Conservation (phyloP, 345 rosid species). For the Rhodomyrtus tomentosa region DNA sequence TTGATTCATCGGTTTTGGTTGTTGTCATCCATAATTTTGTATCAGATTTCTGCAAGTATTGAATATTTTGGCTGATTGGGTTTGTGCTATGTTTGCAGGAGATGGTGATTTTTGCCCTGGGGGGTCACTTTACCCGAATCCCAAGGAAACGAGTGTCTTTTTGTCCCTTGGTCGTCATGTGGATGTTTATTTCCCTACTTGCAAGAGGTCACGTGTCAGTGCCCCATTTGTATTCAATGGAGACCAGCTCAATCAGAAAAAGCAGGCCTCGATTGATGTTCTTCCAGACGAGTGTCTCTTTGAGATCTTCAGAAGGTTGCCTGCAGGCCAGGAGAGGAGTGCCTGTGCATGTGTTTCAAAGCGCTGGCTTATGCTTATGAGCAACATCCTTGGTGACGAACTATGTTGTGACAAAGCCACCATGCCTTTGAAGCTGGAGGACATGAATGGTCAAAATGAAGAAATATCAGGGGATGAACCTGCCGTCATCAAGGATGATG, state of each 20-base stretch:
- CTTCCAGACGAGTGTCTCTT: slow-evolving; percentile 93
- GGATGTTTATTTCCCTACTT: slow-evolving; percentile 57
- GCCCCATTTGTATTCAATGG: slow-evolving; percentile 55
- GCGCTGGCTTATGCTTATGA: slow-evolving; percentile 75
- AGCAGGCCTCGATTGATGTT: slow-evolving; percentile 52
- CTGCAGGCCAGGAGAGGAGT: slow-evolving; percentile 69
- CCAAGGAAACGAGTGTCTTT: slow-evolving; percentile 59
- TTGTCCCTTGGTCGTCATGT: slow-evolving; percentile 52
- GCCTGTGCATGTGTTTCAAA: slow-evolving; percentile 76
- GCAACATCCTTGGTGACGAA: slow-evolving; percentile 55
- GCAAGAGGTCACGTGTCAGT: slow-evolving; percentile 66
- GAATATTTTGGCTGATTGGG: background rate
- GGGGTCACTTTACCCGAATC: slow-evolving; percentile 62
- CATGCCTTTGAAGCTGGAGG: background rate
- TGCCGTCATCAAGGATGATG: slow-evolving; percentile 30
- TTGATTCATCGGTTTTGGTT: background rate
- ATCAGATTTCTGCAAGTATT: background rate
- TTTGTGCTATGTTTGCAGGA: slow-evolving; percentile 25
- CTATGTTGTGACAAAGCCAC: slow-evolving; percentile 14
- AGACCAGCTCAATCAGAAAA: slow-evolving; percentile 38
- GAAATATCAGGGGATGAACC: slow-evolving; percentile 5
- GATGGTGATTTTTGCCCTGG: slow-evolving; percentile 60
- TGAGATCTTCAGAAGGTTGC: slow-evolving; percentile 70
- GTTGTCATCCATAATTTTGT: background rate
- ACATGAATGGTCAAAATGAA: background rate